These are phyloP conservation scores for Microbotryum scabiosae DNA, from an alignment of 1,284 basidiomycete genomes.

Conservation along the genomic window DNA sequence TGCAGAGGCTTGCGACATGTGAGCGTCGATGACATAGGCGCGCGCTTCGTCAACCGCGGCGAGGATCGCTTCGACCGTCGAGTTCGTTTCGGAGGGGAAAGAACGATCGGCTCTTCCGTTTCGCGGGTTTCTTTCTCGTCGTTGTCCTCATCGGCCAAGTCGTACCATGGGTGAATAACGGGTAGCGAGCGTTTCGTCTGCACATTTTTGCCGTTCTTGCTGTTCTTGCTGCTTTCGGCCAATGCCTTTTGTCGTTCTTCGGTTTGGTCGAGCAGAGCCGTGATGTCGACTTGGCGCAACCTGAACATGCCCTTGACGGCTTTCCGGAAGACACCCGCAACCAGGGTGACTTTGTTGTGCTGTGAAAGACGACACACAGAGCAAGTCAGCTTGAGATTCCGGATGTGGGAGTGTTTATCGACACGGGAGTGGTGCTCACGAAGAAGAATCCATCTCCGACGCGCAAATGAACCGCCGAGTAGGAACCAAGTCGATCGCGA, in stretches of 20 bases:
- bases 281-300: conserved; percentile 1
- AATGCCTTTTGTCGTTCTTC: neutral
- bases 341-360: too few relatives aligned
- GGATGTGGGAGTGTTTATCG: conserved; percentile 1
- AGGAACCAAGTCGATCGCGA: conserved; percentile 8
- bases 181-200: neutral
- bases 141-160: neutral
- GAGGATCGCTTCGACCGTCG: neutral
- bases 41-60: neutral
- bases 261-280: conserved; percentile 3
- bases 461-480: conserved; percentile 19
- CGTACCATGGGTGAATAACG: neutral
- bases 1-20: conserved; percentile 20
- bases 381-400: neutral
- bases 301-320: conserved; percentile 10
- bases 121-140: neutral
- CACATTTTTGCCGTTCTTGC: too few relatives aligned
- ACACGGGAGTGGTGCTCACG: conserved; percentile 1
- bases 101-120: neutral
- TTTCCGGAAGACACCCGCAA: conserved; percentile 11
- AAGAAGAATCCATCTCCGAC: conserved; percentile 13
- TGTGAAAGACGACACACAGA: too few relatives aligned
- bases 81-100: neutral
- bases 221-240: neutral
- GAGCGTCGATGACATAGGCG: neutral